Evolutionary conservation across 768 basidiomycete species (phyloP), one percentile per base, ranked within the genome.

Genomic region (Lactarius deliciosus): DNA sequence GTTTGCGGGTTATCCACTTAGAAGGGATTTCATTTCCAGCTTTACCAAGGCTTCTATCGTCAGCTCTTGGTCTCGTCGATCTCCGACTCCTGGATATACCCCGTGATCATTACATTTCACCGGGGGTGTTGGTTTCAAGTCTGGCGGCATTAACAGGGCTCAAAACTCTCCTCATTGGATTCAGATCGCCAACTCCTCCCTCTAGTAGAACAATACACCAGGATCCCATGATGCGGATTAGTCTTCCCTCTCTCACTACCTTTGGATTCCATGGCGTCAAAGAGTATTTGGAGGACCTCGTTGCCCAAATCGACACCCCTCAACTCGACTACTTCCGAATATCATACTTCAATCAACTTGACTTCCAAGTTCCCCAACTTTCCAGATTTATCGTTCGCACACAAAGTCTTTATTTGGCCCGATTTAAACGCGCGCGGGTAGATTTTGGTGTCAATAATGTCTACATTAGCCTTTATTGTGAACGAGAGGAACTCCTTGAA

Each of bases 261-360:
- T 47, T 64, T 30, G 11, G 11, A n/a, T 58, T 58, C 15, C 34
- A 41, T 3, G 63, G 63, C 20, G 20, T 50, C 18, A 25, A 11
- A 28, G 47, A 60, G 28, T 64, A 64, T 38, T 15, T 64, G 25
- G 50, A 60, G 36, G 64, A 53, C 18, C 34, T 60, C 10, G 28
- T 41, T 25, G 18, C 36, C 38, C 22, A 13, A 32, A 60, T 64
- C 20, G 28, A 50, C 9, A 28, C 58, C 0, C 64, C 64, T 34
- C 11, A 3, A 9, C 57, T 64, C 25, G n/a, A 38, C 28, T 6
- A 38, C 22, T 18, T 60, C 38, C 5, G 32, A 50, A 20, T 18
- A 40, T 6, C 15, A 10, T 43, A 60, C 47, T 64, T 53, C n/a
- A 20, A 64, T 38, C 58, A 55, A n/a, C 50, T 8, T 28, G 16